Evolutionary conservation across 2,329 filamentous ascomycete genomes (phyloP).

Genomic region (Aspergillus sp.): DNA sequence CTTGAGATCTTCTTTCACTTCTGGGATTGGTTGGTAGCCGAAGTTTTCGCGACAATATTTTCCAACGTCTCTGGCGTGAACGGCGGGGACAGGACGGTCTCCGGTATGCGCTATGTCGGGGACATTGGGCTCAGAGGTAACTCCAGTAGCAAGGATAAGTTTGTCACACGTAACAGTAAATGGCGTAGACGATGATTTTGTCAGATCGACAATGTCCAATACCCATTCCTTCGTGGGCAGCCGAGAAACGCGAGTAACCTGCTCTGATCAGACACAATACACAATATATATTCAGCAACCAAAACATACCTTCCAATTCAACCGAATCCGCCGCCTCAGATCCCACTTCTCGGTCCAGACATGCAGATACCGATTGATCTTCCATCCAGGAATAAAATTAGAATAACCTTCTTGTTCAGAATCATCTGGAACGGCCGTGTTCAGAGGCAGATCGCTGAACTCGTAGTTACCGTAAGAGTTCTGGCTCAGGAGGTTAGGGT

Average conservation of each 20-base stretch:
- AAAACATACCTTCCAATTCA: slow-evolving; percentile 22
- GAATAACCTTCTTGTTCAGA: not conserved
- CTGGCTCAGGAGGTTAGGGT: slow-evolving; percentile 29
- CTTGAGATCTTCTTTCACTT: not conserved
- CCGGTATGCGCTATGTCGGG: slow-evolving; percentile 8
- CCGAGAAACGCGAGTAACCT: slow-evolving; percentile 10
- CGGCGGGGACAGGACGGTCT: slow-evolving; percentile 1
- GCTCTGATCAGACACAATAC: not conserved
- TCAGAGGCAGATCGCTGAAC: slow-evolving; percentile 26
- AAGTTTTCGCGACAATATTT: slow-evolving; percentile 21
- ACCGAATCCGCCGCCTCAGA: slow-evolving; percentile 20
- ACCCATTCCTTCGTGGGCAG: slow-evolving; percentile 24
- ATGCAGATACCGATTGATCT: slow-evolving; percentile 27
- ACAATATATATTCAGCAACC: not conserved
- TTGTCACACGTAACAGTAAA: slow-evolving; percentile 26
- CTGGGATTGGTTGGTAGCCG: slow-evolving; percentile 20
- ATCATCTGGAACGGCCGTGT: slow-evolving; percentile 13
- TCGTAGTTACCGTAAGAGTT: slow-evolving; percentile 30
- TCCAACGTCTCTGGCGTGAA: slow-evolving; percentile 26
- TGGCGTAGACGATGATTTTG: not conserved
- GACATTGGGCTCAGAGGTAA: slow-evolving; percentile 26
- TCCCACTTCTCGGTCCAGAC: slow-evolving; percentile 25
- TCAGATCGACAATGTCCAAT: slow-evolving; percentile 14
- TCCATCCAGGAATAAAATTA: slow-evolving; percentile 27
- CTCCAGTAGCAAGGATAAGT: slow-evolving; percentile 27